Base-by-base conservation (phyloP, 768 basidiomycete species). In the button mushroom (Agaricus bisporus) region DNA sequence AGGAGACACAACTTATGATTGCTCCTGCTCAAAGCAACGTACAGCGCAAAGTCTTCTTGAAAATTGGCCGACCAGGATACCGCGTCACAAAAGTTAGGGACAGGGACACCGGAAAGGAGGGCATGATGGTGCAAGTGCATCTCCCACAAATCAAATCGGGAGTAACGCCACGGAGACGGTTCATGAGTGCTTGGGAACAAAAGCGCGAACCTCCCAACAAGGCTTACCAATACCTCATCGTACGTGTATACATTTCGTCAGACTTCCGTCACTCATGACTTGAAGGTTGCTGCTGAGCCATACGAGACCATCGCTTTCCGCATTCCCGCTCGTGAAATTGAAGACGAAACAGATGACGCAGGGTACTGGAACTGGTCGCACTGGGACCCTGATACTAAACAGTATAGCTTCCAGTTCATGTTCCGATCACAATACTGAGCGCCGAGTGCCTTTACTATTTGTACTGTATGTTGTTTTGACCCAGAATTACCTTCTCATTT, bases 291-390 rank as follows among this genome's bases (percentile, higher is more conserved):
- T 15, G 94, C 97, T n/a, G 97, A 98, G 63, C 95, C 95, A 5
- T 99, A 98, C 65, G 97, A 99, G 71, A 98, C 95, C 3, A 93
- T 99, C 60, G 92, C 94, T n/a, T 98, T 98, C 77, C 91, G 95
- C 15, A 93, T 99, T 63, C 97, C 95, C 43, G 90, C 97, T 22
- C 83, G 91, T 48, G 95, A 98, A 70, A 95, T 99, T 56, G 95
- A 98, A 69, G 92, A 95, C 62, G 92, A 93, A 63, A 81, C 89
- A 43, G 87, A 92, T 56, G 92, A 95, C 61, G 88, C 87, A 26
- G 86, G 86, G 14, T 90, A 86, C 60, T 93, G 89, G 88, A 91
- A 91, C 62, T 99, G 97, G 97, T 95, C 95, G 38, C 91, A 98
- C 64, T 98, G 95, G 97, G 97, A 98, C 67, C 84, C 90, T n/a